A percentile compares a stretch with the other conserved stretches of the same genome.
These are phyloP conservation scores for Zygoascus tannicola DNA, from an alignment of 805 yeast genomes.

Conservation along the genomic window DNA sequence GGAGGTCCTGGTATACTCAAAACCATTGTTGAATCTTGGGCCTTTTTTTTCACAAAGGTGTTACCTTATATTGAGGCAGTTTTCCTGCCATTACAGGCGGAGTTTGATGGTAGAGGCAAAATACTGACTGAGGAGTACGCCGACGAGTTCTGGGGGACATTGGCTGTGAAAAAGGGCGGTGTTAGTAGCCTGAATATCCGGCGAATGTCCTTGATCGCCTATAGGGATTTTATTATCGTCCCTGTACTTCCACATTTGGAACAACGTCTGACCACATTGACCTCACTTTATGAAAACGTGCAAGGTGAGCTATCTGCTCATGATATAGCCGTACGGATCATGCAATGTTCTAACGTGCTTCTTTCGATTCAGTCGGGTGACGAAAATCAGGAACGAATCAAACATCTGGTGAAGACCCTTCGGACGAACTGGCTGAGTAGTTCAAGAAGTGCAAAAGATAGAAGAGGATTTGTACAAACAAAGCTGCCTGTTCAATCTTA, in stretches of 20 bases:
- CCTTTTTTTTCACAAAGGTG: conserved; percentile 43
- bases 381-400: conserved; percentile 50
- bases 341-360: conserved; percentile 56
- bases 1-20: conserved; percentile 19
- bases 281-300: conserved; percentile 6
- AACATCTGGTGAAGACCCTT: conserved; percentile 34
- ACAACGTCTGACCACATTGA: conserved; percentile 4
- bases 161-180: neutral
- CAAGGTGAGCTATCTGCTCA: conserved; percentile 8
- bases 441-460: conserved; percentile 23
- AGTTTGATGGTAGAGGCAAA: conserved; percentile 38
- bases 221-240: conserved; percentile 28
- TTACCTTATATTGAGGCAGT: conserved; percentile 53
- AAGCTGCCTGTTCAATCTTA: neutral
- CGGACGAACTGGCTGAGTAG: conserved; percentile 22
- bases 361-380: conserved; percentile 45
- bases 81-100: conserved; percentile 49
- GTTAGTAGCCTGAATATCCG: conserved; percentile 19
- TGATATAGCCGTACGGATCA: conserved; percentile 30
- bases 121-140: conserved; percentile 31
- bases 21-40: conserved; percentile 42
- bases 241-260: conserved; percentile 25
- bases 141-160: conserved; percentile 28
- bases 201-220: conserved; percentile 25
- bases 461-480: conserved; percentile 21